Conservation (phyloP, 345 rosid genomes). For the Schrenkiella parvula region DNA sequence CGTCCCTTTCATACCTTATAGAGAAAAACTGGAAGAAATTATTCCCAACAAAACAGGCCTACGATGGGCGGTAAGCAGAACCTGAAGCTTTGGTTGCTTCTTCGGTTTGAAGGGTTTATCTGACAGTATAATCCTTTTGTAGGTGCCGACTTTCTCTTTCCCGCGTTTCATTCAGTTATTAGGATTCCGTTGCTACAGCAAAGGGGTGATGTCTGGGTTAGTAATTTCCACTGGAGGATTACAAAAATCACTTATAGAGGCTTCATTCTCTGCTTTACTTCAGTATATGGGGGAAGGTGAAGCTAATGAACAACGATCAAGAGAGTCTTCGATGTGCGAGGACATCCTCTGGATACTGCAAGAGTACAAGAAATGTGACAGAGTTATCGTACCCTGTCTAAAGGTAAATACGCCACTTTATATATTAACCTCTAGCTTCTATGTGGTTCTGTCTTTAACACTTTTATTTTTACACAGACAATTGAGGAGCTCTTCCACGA, state of each 20-base stretch:
- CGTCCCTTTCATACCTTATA: constrained; percentile 61
- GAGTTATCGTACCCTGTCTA: constrained; percentile 77
- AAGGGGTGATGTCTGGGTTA: constrained; percentile 65
- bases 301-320: constrained; percentile 36
- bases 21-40: constrained; percentile 68
- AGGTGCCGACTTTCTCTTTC: constrained; percentile 82
- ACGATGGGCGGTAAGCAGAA: constrained; percentile 69
- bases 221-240: constrained; percentile 86
- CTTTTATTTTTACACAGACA: constrained; percentile 48
- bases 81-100: constrained; percentile 1
- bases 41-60: constrained; percentile 50
- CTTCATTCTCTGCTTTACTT: constrained; percentile 60
- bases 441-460: constrained; percentile 4
- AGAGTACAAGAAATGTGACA: constrained; percentile 66
- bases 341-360: constrained; percentile 85
- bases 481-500: constrained; percentile 68
- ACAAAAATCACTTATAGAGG: constrained; percentile 79
- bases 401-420: constrained; percentile 48
- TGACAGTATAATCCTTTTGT: constrained; percentile 32
- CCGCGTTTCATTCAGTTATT: constrained; percentile 77
- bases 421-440: neutral
- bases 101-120: neutral
- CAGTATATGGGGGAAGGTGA: constrained; percentile 57
- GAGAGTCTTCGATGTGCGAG: constrained; percentile 43
- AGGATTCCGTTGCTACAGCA: constrained; percentile 62